Evolutionary conservation across 78 protist genomes (phyloP), one percentile per base, ranked within the genome.

Genomic region (Mantamonas sphyraenae): DNA sequence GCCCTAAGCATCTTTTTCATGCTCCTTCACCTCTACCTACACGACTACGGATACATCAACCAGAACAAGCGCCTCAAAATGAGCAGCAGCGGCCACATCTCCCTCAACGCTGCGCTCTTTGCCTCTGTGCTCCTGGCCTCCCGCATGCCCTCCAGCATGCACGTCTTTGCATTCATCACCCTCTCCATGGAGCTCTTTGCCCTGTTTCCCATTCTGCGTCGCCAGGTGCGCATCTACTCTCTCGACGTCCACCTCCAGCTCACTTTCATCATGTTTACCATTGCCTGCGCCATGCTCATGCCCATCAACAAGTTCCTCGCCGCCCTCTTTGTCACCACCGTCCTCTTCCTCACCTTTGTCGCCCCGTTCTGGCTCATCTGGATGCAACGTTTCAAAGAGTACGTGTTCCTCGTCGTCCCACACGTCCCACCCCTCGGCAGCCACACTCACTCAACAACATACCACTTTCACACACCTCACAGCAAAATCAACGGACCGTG

Each of bases 21-120:
- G 20, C 55, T 68, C 56, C 77, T 77, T 3, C 84, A 79, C 42
- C 31, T 83, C 39, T 66, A 79, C 64, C 59, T 77, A 31, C 88
- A 83, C 30, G 88, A 83, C 38, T 83, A 83, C 62, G 76, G 76
- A 14, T 83, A 65, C 28, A 66, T 82, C 28, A 79, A 83, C 67
- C 66, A 60, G 24, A 74, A 64, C 55, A 33, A 16, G 64, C 37
- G 37, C 33, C 45, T 59, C 37, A 59, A 10, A 31, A 16, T 12
- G 19, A 59, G 42, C 10, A 24, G 26, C 19, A 16, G 63, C 33
- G 85, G 82, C 53, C 84, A 85, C 4, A 51, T 78, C 12, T 83
- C 89, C 24, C 57, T 83, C 30, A 83, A 83, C 68, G 84, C 89
- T 16, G 89, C 89, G 22, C 79, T 78, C 20, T 83, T 83, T 47